phyloP scores from a whole-genome alignment of 2,329 filamentous ascomycete genomes.

The Dendrostoma leiphaemia region DNA sequence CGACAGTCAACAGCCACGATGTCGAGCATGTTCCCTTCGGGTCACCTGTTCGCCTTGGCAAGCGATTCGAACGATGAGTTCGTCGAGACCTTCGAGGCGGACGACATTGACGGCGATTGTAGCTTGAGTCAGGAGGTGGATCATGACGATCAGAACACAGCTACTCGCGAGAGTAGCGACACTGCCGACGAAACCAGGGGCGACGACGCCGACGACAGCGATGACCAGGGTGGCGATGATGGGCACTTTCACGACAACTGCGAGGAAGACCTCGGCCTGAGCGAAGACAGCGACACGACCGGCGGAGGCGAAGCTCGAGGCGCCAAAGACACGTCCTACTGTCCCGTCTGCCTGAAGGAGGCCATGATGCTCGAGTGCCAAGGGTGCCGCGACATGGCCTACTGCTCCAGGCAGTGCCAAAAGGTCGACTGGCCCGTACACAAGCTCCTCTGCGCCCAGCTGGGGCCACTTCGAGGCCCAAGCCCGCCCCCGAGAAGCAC shows the following conservation, averaged over 20 bases:
- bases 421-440: constrained; percentile 7
- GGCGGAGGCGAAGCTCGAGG: not conserved
- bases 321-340: not conserved
- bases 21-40: not conserved
- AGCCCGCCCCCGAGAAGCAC: not conserved
- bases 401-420: constrained; percentile 10
- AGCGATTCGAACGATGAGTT: too few species aligned
- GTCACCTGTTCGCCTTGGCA: not conserved
- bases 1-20: not conserved
- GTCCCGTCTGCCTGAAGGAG: constrained; percentile 6
- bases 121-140: not conserved
- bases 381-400: constrained; percentile 5
- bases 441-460: constrained; percentile 2
- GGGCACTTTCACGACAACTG: not conserved
- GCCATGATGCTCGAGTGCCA: not conserved
- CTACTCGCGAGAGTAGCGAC: not conserved
- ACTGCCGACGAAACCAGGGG: not conserved
- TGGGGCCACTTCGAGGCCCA: not conserved
- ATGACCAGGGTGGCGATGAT: not conserved
- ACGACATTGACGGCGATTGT: too few species aligned
- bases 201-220: not conserved
- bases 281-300: not conserved
- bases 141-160: not conserved
- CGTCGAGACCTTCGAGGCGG: too few species aligned
- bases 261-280: not conserved